A percentile compares a stretch with the other conserved stretches of the same genome.
phyloP scores from a whole-genome alignment of 1,139 yeast species.

The Saccharomyces hybrid region DNA sequence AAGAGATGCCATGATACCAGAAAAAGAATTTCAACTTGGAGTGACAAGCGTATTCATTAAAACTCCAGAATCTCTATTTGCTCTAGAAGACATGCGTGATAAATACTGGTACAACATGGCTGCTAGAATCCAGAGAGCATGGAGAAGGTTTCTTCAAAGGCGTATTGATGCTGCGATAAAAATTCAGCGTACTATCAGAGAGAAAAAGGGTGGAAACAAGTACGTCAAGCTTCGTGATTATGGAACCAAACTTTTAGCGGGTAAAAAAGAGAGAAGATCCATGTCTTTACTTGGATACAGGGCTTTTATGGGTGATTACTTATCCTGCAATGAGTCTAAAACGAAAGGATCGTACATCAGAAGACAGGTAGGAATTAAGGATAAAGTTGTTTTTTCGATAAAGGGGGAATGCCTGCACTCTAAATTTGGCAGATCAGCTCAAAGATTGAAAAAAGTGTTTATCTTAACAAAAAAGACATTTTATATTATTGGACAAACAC shows the following conservation, averaged over 20 bases:
- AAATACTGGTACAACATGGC: constrained; percentile 99
- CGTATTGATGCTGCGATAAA: constrained; percentile 82
- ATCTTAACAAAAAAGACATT: constrained; percentile 57
- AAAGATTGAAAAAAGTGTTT: constrained; percentile 65
- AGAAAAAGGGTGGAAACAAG: constrained; percentile 70
- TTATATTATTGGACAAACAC: constrained; percentile 63
- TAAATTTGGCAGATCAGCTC: constrained; percentile 89
- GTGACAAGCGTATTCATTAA: constrained; percentile 92
- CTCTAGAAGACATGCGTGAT: constrained; percentile 93
- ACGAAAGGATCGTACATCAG: constrained; percentile 68
- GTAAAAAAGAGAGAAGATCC: constrained; percentile 83
- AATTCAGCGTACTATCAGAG: constrained; percentile 82
- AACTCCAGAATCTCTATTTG: constrained; percentile 94
- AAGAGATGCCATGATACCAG: constrained; percentile 72
- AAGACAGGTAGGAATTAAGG: constrained; percentile 62
- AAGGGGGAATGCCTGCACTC: constrained; percentile 76
- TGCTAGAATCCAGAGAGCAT: constrained; percentile 92
- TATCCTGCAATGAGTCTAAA: constrained; percentile 69
- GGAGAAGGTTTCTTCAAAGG: constrained; percentile 77
- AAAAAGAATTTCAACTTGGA: constrained; percentile 83
- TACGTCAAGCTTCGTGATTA: constrained; percentile 77
- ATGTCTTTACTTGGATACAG: constrained; percentile 84
- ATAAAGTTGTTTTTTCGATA: constrained; percentile 66
- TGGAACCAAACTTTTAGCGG: constrained; percentile 63
- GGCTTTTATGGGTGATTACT: constrained; percentile 90